Evolutionary conservation across 345 rosid species (phyloP).

Genomic region (Firmiana major): DNA sequence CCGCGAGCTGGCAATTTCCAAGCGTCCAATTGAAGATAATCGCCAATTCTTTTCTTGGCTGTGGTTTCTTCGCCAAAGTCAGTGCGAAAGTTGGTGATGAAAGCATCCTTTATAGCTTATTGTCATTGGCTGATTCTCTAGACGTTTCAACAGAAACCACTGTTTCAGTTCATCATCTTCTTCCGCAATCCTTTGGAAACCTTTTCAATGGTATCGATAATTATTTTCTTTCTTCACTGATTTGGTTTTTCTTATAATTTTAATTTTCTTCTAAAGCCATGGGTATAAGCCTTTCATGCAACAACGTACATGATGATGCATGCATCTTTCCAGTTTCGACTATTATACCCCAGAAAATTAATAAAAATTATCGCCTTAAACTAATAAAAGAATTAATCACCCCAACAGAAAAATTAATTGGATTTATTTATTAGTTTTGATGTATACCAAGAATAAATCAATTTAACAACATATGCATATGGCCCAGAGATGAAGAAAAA

Average conservation of each 20-base stretch:
- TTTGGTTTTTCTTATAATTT: background rate
- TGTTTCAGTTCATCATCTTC: too few species aligned
- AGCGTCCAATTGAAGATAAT: too few species aligned
- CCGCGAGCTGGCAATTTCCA: background rate
- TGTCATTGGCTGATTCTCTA: background rate
- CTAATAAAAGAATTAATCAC: too few species aligned
- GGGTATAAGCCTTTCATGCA: background rate
- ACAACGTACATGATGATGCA: background rate
- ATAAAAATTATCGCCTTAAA: background rate
- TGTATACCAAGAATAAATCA: background rate
- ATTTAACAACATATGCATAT: background rate
- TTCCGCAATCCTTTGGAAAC: background rate
- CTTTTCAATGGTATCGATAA: background rate
- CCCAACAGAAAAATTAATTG: background rate
- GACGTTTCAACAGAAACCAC: background rate
- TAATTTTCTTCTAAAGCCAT: background rate
- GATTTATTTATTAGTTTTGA: background rate
- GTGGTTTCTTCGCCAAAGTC: background rate
- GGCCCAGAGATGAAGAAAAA: background rate
- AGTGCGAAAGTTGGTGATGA: background rate
- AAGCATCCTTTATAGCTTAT: background rate
- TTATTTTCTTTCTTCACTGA: background rate
- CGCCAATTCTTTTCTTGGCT: background rate
- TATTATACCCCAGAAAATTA: background rate
- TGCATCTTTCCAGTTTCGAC: background rate